phyloP scores from a whole-genome alignment of 345 rosid genomes.

The Syzygium aromaticum region DNA sequence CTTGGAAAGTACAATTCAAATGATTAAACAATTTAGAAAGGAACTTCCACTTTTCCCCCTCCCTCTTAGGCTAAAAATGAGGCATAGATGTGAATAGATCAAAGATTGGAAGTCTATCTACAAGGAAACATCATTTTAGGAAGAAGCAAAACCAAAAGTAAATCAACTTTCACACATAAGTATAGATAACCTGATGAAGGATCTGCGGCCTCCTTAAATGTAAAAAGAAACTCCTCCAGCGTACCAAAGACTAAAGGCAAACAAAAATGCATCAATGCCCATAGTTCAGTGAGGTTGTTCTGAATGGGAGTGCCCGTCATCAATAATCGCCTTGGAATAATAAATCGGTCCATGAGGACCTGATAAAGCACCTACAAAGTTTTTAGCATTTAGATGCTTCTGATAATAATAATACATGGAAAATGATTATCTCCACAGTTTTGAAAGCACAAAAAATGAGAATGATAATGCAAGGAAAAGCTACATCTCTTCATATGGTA shows the following conservation, averaged over 20 bases:
- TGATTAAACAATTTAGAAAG: not conserved
- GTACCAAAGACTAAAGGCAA: constrained; percentile 85
- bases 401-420: not conserved
- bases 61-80: not conserved
- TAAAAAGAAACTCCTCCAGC: constrained; percentile 54
- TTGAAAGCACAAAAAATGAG: not conserved
- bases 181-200: constrained; percentile 39
- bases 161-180: not conserved
- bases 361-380: constrained; percentile 61
- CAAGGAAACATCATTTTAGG: not conserved
- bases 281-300: constrained; percentile 82
- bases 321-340: constrained; percentile 78
- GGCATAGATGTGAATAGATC: not conserved
- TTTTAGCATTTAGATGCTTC: not conserved
- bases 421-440: not conserved
- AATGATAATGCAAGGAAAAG: not conserved
- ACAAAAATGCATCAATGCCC: constrained; percentile 94
- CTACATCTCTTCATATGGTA: not conserved
- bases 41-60: not conserved
- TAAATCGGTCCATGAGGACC: constrained; percentile 48
- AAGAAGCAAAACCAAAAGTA: not conserved
- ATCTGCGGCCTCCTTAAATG: constrained; percentile 61
- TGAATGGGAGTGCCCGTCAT: constrained; percentile 93
- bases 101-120: not conserved
- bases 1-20: not conserved